Evolutionary conservation across 2,329 filamentous ascomycete species (phyloP), one percentile per base, ranked within the genome.

Genomic region (Sporothrix inflata): DNA sequence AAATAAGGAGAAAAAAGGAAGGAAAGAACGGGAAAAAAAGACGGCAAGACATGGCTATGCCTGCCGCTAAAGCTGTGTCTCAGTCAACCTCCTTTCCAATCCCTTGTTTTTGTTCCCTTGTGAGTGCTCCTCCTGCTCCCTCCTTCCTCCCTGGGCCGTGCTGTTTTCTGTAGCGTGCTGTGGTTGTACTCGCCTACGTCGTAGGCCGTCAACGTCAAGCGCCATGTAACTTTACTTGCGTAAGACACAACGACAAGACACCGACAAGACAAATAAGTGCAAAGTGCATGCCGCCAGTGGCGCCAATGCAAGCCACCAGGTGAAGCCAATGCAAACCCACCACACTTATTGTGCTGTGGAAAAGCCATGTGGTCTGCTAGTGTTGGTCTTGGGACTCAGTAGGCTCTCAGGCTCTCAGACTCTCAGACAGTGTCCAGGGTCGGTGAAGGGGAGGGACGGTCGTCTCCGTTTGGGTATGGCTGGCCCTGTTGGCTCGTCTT

Each of bases 261-360:
- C 8, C 19, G 6, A 49, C 47, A 6, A 21, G 7, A 49, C 47
- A 5, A 45, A 47, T 47, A 19, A 19, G 30, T n/a, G n/a, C 40
- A 2, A 45, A 14, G 3, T 12, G 40, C 40, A 57, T 40, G 19
- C 27, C 24, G 51, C 51, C 51, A 30, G 16, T 27, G 30, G 1
- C 60, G 38, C 60, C 60, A 65, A 65, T 42, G 60, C 60, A 65
- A 65, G 60, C 60, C 38, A 45, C 60, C n/a, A 14, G 34, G 57
- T 24, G 57, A 61, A 61, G 57, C 57, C 57, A 61, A 61, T 21
- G 19, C 57, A 40, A 30, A 7, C 16, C 49, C 8, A 12, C n/a
- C 49, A 21, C 21, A 57, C 14, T n/a, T 65, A 16, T 3, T 47
- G 40, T n/a, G 63, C 42, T 66, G 63, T 49, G 24, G 42, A 49